These are phyloP conservation scores for Senna tora DNA, from an alignment of 306 rosid genomes.

Conservation along the genomic window DNA sequence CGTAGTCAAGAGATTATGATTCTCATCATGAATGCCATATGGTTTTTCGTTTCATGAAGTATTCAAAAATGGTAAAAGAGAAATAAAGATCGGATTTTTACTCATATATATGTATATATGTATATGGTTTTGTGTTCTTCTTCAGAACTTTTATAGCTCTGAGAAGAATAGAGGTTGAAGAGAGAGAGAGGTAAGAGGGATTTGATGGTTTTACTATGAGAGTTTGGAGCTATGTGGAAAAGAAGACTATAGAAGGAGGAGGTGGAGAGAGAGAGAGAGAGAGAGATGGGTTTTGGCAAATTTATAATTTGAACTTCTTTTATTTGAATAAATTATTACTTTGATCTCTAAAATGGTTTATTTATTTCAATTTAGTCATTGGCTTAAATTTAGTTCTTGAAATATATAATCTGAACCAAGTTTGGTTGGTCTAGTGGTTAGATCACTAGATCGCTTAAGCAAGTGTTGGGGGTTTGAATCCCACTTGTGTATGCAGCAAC, in stretches of 20 bases:
- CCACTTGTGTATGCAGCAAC: too few relatives aligned
- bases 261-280: not conserved
- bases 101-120: too few relatives aligned
- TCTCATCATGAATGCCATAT: constrained; percentile 1
- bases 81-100: not conserved
- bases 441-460: too few relatives aligned
- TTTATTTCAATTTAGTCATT: too few relatives aligned
- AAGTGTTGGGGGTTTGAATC: too few relatives aligned
- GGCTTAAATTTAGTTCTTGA: too few relatives aligned
- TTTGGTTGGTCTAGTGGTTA: too few relatives aligned
- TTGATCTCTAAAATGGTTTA: too few relatives aligned
- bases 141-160: not conserved
- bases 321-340: too few relatives aligned
- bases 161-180: constrained; percentile 2
- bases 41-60: not conserved
- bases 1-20: not conserved
- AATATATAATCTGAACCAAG: too few relatives aligned
- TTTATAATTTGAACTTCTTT: not conserved
- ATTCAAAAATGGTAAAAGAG: not conserved
- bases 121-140: not conserved
- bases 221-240: constrained; percentile 13
- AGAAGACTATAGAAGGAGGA: constrained; percentile 26
- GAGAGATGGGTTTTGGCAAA: constrained; percentile 22
- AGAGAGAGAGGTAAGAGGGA: not conserved
- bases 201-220: constrained; percentile 1